Evolutionary conservation across 75 land plant genomes (phyloP).

Genomic region (Picea glauca): DNA sequence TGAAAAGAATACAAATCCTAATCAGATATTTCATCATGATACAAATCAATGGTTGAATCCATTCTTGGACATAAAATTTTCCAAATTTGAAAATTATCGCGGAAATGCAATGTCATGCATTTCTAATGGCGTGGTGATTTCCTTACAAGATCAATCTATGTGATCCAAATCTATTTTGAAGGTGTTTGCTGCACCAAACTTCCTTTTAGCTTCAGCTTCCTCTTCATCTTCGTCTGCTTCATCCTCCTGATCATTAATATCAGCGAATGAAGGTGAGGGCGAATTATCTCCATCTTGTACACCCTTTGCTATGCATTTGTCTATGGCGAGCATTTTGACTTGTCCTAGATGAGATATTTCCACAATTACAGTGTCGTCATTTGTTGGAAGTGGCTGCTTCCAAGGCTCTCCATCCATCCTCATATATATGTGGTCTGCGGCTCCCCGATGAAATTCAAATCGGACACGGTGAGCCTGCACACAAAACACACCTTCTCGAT

Average conservation of each 20-base stretch:
- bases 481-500: neutral
- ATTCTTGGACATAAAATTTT: too few species aligned
- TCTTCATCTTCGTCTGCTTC: slow-evolving; percentile 7
- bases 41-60: too few species aligned
- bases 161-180: slow-evolving; percentile 33
- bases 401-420: slow-evolving; percentile 98
- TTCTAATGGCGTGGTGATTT: neutral
- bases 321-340: slow-evolving; percentile 74
- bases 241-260: slow-evolving; percentile 14
- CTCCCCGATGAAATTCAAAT: slow-evolving; percentile 77
- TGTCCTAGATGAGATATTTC: slow-evolving; percentile 88
- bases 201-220: slow-evolving; percentile 39
- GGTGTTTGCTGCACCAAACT: slow-evolving; percentile 82
- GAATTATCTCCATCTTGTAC: slow-evolving; percentile 24
- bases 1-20: too few species aligned
- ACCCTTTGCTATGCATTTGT: slow-evolving; percentile 54
- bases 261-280: neutral
- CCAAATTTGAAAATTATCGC: too few species aligned
- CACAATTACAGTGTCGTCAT: slow-evolving; percentile 65
- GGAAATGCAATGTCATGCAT: too few species aligned
- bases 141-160: neutral
- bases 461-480: slow-evolving; percentile 66
- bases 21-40: too few species aligned
- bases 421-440: slow-evolving; percentile 72
- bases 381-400: slow-evolving; percentile 88